A percentile compares a stretch with the other conserved stretches of the same genome.
These are phyloP conservation scores for Aspergillus tanneri DNA, from an alignment of 2,329 filamentous ascomycete species.

Conservation along the genomic window DNA sequence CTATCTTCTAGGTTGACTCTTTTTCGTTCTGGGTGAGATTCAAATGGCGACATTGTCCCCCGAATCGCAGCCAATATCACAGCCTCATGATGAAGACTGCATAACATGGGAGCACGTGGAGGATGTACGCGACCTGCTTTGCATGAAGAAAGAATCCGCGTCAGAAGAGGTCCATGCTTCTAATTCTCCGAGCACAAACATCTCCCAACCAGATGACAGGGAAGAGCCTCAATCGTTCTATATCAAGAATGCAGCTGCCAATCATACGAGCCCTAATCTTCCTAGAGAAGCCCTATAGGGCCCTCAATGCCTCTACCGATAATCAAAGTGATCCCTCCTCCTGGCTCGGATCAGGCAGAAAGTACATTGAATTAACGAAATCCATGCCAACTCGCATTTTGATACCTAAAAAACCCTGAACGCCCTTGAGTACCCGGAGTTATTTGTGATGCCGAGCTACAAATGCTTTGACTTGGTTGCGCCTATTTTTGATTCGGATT, in stretches of 20 bases:
- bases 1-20: neutral
- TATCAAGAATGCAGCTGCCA: neutral
- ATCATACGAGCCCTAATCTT: neutral
- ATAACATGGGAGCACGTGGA: slow-evolving; percentile 18
- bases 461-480: neutral
- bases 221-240: neutral
- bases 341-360: neutral
- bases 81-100: slow-evolving; percentile 11
- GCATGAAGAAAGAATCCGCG: neutral
- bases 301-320: neutral
- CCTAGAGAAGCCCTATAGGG: neutral
- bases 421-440: neutral
- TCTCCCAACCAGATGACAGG: neutral
- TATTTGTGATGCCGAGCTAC: neutral
- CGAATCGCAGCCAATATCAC: neutral
- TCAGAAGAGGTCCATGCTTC: neutral
- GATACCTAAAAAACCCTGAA: no score
- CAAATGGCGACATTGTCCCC: slow-evolving; percentile 3
- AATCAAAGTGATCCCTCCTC: slow-evolving; percentile 6
- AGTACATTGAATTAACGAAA: neutral
- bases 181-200: neutral
- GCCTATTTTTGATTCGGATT: neutral
- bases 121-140: neutral
- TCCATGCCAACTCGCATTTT: no score
- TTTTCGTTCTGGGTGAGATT: neutral